phyloP scores from a whole-genome alignment of 139 green algal genomes.

The Micromonas commoda region DNA sequence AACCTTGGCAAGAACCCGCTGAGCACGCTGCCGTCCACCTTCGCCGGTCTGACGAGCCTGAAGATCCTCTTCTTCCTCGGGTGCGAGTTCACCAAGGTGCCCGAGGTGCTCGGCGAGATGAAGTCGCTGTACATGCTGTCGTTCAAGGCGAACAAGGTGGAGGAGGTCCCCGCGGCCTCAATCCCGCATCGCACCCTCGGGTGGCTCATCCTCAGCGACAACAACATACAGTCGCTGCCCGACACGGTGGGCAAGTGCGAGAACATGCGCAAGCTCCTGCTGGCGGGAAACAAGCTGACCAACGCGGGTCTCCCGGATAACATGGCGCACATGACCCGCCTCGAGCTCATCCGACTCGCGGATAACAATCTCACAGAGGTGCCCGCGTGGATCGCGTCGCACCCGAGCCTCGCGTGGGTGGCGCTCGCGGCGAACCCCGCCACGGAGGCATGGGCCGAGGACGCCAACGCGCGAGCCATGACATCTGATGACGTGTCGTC shows the following conservation, averaged over 20 bases:
- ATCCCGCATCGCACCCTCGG: background rate
- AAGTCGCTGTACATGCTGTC: conserved; percentile 10
- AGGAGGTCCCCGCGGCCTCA: background rate
- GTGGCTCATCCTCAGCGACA: conserved; percentile 27
- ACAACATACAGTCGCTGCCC: conserved; percentile 6
- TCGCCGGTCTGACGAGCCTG: background rate
- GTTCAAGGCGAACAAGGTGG: conserved; percentile 18
- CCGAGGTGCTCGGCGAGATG: conserved; percentile 12
- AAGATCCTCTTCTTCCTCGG: conserved; percentile 4
- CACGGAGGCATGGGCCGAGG: background rate
- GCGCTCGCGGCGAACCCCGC: conserved; percentile 17
- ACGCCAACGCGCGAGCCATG: background rate
- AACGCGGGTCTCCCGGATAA: background rate
- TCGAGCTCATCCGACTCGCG: conserved; percentile 18
- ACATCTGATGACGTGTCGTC: background rate
- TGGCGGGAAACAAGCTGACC: conserved; percentile 10
- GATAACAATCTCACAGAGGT: conserved; percentile 7
- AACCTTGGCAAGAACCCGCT: conserved; percentile 9
- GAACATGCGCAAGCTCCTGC: conserved; percentile 9
- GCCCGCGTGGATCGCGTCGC: background rate
- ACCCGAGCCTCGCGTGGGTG: conserved; percentile 8
- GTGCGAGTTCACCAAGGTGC: background rate
- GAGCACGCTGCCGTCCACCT: conserved; percentile 4
- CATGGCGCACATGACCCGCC: conserved; percentile 4
- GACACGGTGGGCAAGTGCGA: background rate